These are phyloP conservation scores for Daldinia bambusicola DNA, from an alignment of 495 filamentous ascomycete species.

Conservation along the genomic window DNA sequence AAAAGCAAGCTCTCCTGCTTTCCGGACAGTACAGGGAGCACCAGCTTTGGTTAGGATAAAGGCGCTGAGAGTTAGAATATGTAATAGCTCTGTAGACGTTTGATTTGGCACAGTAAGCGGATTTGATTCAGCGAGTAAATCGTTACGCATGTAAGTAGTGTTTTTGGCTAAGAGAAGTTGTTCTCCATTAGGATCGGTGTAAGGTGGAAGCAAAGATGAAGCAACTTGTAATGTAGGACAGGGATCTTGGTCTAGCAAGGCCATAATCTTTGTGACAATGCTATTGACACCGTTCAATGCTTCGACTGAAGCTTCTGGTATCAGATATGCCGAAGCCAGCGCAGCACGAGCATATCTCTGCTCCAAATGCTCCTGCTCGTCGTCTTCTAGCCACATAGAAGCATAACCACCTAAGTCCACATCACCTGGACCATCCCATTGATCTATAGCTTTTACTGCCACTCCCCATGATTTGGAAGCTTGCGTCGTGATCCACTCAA, in stretches of 20 bases:
- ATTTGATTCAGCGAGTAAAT: constrained; percentile 71
- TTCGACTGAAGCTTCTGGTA: constrained; percentile 66
- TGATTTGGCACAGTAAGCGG: constrained; percentile 71
- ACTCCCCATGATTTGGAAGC: constrained; percentile 67
- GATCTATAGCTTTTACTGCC: constrained; percentile 69
- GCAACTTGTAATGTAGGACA: constrained; percentile 57
- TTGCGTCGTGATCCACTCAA: constrained; percentile 74
- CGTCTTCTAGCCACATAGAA: constrained; percentile 60
- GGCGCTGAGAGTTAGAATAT: constrained; percentile 75
- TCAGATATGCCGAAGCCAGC: constrained; percentile 77
- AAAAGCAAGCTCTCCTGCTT: constrained; percentile 68
- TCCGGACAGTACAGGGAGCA: constrained; percentile 66
- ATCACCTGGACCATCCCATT: constrained; percentile 86
- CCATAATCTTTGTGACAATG: constrained; percentile 68
- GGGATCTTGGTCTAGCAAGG: constrained; percentile 68
- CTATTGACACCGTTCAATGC: constrained; percentile 70
- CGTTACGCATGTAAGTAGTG: constrained; percentile 59
- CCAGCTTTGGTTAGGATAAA: constrained; percentile 70
- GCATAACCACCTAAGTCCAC: constrained; percentile 80
- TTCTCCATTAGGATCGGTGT: constrained; percentile 46
- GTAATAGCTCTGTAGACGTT: constrained; percentile 70
- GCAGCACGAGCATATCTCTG: constrained; percentile 76
- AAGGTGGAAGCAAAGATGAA: constrained; percentile 55
- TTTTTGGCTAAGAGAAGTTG: constrained; percentile 52
- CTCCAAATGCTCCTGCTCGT: constrained; percentile 64